Evolutionary conservation across 345 rosid genomes (phyloP), one percentile per base, ranked within the genome.

Genomic region (Camelina hispida): DNA sequence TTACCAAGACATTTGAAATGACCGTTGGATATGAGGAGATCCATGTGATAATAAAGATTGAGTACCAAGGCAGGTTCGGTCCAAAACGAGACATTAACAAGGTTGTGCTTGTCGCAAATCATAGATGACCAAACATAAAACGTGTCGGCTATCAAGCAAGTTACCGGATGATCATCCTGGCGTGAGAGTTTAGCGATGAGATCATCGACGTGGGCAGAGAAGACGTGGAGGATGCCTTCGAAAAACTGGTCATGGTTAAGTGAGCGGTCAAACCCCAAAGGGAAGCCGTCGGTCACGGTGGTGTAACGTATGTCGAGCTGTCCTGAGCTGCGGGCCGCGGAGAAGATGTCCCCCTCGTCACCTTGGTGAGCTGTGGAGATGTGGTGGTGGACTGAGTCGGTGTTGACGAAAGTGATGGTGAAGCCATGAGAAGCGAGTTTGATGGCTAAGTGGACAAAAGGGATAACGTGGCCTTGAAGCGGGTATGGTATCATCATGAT

Each of bases 361-460:
- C 54, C 74, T 6, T 62, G 72, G 32, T 66, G 72, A 30, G 78
- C 69, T 74, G 77, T 46, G 76, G 82, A 50, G 66, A 68, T 84
- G n/a, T 84, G 83, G 66, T 81, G 85, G 84, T 88, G 93, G 82
- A 81, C 42, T 70, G 72, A 74, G 6, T 83, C 83, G n/a, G 91
- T 87, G 86, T 86, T 87, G 74, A 88, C 79, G 79, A 85, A 88
- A 80, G 91, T 88, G 51, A 89, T 77, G 62, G 89, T 83, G 80
- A 89, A 82, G 73, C 92, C 95, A 12, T 69, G 85, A 4, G 90
- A 86, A 18, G 95, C 95, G 25, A 89, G 95, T 57, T 83, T 86
- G 52, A 81, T 37, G 71, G 95, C 95, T 12, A 89, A 81, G 53
- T 86, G 80, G 3, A 79, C 89, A 20, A 78, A 47, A 28, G 92